Conservation (phyloP, 192 early-diverging fungal species). For the Linnemannia elongata region DNA sequence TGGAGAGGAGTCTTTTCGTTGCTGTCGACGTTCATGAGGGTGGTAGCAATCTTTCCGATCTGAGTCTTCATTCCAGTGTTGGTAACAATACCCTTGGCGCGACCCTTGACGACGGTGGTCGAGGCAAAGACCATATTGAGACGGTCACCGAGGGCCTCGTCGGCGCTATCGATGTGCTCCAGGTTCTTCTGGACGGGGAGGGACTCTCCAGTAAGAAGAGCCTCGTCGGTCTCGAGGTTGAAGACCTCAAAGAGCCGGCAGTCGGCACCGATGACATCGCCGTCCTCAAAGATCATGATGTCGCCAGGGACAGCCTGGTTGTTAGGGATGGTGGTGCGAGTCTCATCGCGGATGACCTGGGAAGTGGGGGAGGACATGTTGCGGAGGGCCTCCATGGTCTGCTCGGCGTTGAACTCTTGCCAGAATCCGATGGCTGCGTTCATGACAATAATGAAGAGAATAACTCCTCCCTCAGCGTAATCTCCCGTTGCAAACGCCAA, state of each 20-base stretch:
- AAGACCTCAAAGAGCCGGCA: conserved; percentile 86
- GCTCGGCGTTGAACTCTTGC: conserved; percentile 95
- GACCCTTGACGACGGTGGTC: conserved; percentile 90
- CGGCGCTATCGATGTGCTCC: conserved; percentile 75
- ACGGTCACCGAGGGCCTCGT: conserved; percentile 87
- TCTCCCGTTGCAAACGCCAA: conserved; percentile 77
- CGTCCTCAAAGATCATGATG: conserved; percentile 91
- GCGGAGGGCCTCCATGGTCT: conserved; percentile 94
- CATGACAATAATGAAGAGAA: conserved; percentile 82
- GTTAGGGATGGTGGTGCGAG: conserved; percentile 79
- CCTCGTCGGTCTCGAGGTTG: conserved; percentile 94
- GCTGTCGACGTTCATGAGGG: conserved; percentile 73
- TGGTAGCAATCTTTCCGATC: conserved; percentile 92
- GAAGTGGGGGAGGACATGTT: conserved; percentile 90
- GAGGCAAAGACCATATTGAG: conserved; percentile 92
- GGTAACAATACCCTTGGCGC: conserved; percentile 91
- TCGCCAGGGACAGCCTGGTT: conserved; percentile 88
- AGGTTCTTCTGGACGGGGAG: conserved; percentile 83
- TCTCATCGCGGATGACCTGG: conserved; percentile 88
- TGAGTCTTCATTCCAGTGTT: conserved; percentile 90
- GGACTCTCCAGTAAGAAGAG: conserved; percentile 93
- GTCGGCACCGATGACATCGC: conserved; percentile 95
- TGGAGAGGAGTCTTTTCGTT: conserved; percentile 76
- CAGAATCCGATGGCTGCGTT: conserved; percentile 92
- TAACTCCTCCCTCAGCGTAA: conserved; percentile 82